Evolutionary conservation across 2,329 filamentous ascomycete species (phyloP), one percentile per base, ranked within the genome.

Genomic region (Stemphylium beticola): DNA sequence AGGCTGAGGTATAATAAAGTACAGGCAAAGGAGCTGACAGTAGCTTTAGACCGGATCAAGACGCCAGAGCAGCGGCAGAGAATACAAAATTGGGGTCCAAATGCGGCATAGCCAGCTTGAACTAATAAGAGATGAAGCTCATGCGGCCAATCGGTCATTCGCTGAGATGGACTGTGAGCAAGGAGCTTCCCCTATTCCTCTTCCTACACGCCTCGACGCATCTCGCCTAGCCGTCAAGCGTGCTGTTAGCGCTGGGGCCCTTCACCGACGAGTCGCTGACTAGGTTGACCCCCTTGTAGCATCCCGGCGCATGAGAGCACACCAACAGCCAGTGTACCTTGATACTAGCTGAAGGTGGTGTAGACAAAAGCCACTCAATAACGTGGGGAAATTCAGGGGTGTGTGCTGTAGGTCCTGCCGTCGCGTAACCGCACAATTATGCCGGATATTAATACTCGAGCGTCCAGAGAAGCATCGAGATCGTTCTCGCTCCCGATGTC

Each of bases 381-480:
- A 71, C 59, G 66, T 62, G 70, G 72, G 72, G 62, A 73, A 70
- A 65, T 73, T 72, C 69, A 71, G 68, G 69, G 71, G 68, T 57
- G 57, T 49, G 54, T 65, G 57, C 60, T 40, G 57, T 40, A 18
- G 14, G 36, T 22, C 29, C 22, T 38, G 17, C 18, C 36, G 40
- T 50, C 40, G 41, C 49, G 47, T 43, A 32, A 53, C 32, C 34
- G 20, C 29, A 22, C 39, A 31, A 39, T 41, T 34, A 32, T 15
- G 18, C n/a, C 36, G 24, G 36, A 20, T 48, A 39, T 48, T 48
- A 48, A 22, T 33, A 48, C 32, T 14, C 26, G 15, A 9, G 14
- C 15, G 15, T 14, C 41, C 6, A n/a, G 31, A 22, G 24, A n/a
- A 12, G 10, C n/a, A 22, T 31, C 24, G 14, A n/a, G 26, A 31